Evolutionary conservation across 2,329 filamentous ascomycete species (phyloP).

Genomic region (Monilinia aucupariae): DNA sequence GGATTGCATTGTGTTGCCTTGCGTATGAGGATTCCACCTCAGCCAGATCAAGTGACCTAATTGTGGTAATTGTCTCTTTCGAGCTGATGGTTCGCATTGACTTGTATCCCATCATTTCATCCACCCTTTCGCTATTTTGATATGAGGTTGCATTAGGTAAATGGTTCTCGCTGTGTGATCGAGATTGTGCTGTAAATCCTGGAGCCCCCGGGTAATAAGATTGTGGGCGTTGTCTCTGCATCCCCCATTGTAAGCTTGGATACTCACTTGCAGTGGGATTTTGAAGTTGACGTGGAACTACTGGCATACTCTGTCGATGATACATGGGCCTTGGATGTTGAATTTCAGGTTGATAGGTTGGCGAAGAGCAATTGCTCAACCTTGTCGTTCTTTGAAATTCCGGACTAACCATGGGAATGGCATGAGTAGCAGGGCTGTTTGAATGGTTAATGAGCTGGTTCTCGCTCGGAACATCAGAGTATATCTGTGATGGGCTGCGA

Average conservation of each 20-base stretch:
- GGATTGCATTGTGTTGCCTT: constrained; percentile 25
- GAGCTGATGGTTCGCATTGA: constrained; percentile 19
- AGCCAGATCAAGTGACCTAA: constrained; percentile 30
- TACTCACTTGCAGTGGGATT: background rate
- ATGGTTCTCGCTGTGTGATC: constrained; percentile 21
- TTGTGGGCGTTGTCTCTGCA: constrained; percentile 18
- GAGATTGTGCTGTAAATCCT: constrained; percentile 27
- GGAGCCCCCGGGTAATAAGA: constrained; percentile 19
- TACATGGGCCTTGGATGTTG: constrained; percentile 10
- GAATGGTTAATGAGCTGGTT: background rate
- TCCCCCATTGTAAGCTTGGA: constrained; percentile 17
- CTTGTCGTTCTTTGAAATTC: constrained; percentile 5
- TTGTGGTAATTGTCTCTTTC: constrained; percentile 33
- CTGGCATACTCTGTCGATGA: constrained; percentile 20
- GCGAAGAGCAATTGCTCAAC: background rate
- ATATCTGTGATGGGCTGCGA: constrained; percentile 1
- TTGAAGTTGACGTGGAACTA: background rate
- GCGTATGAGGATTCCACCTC: constrained; percentile 28
- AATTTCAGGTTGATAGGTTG: constrained; percentile 6
- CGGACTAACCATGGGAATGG: constrained; percentile 10
- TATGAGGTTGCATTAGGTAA: constrained; percentile 21
- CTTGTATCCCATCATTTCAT: constrained; percentile 27
- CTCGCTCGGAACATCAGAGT: background rate
- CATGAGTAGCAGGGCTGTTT: background rate
- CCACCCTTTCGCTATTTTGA: constrained; percentile 24